A percentile compares a stretch with the other conserved stretches of the same genome.
Conservation (phyloP, 1,284 basidiomycete species). For the Trametes versicolor region DNA sequence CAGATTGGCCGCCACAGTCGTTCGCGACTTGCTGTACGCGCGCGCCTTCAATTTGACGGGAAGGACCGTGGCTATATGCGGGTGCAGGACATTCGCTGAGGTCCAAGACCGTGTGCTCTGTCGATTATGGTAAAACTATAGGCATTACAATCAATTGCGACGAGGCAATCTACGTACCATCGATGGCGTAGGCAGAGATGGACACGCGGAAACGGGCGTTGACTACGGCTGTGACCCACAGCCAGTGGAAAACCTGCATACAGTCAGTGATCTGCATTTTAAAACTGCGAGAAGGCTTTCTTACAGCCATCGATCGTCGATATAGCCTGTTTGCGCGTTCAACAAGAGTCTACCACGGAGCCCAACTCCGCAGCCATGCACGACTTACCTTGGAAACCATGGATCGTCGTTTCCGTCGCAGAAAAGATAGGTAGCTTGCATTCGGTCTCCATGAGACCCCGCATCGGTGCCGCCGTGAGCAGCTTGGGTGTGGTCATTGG, state of each 20-base stretch:
- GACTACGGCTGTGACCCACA: conserved; percentile 23
- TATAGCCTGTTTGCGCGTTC: conserved; percentile 9
- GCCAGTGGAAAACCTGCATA: conserved; percentile 27
- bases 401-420: conserved; percentile 28
- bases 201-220: conserved; percentile 25
- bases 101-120: neutral
- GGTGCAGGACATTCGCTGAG: neutral
- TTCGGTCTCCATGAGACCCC: neutral
- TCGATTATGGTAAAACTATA: neutral
- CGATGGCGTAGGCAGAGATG: conserved; percentile 23
- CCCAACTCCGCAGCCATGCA: neutral
- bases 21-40: neutral
- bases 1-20: neutral
- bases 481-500: neutral
- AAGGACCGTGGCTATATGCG: neutral
- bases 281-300: too few species aligned
- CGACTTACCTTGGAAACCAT: conserved; percentile 22
- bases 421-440: conserved; percentile 15
- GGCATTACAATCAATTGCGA: neutral
- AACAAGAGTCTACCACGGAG: neutral
- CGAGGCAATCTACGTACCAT: conserved; percentile 2
- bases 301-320: conserved; percentile 22
- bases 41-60: neutral
- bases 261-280: neutral
- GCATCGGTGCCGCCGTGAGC: neutral